Evolutionary conservation across 805 yeast species (phyloP).

Genomic region (Monosporozyma unispora): DNA sequence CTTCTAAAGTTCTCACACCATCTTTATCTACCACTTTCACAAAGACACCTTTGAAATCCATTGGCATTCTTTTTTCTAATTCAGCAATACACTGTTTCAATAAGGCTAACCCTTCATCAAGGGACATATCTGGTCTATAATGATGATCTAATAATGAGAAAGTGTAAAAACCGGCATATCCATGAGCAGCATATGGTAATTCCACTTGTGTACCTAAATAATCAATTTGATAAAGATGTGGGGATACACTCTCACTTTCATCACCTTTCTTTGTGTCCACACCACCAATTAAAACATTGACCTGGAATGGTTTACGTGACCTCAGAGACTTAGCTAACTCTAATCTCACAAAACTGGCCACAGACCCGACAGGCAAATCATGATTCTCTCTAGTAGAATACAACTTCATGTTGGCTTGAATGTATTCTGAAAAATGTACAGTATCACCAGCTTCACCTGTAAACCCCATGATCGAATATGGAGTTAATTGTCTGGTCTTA

Average conservation of each 20-base stretch:
- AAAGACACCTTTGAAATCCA: slow-evolving; percentile 84
- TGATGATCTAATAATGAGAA: slow-evolving; percentile 85
- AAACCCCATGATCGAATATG: slow-evolving; percentile 74
- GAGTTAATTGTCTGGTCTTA: slow-evolving; percentile 66
- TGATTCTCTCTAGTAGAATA: slow-evolving; percentile 76
- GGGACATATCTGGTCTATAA: slow-evolving; percentile 64
- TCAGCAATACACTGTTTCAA: slow-evolving; percentile 69
- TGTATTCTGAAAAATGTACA: slow-evolving; percentile 86
- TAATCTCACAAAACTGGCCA: slow-evolving; percentile 80
- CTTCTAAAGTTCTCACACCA: slow-evolving; percentile 39
- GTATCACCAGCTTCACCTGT: slow-evolving; percentile 97
- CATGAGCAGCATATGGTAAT: slow-evolving; percentile 95
- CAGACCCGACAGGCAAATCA: slow-evolving; percentile 77
- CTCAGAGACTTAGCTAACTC: slow-evolving; percentile 82
- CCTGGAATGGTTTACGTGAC: slow-evolving; percentile 94
- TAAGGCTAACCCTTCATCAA: slow-evolving; percentile 71
- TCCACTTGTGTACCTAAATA: slow-evolving; percentile 87
- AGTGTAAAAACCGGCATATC: slow-evolving; percentile 95
- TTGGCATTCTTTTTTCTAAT: slow-evolving; percentile 57
- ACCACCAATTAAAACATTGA: slow-evolving; percentile 83
- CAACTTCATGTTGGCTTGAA: slow-evolving; percentile 86
- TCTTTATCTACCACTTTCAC: slow-evolving; percentile 59
- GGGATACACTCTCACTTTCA: slow-evolving; percentile 41
- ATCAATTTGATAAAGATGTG: slow-evolving; percentile 81
- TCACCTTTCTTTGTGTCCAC: slow-evolving; percentile 36